phyloP scores from a whole-genome alignment of 768 basidiomycete genomes.

The Termitomyces eurrhizus region DNA sequence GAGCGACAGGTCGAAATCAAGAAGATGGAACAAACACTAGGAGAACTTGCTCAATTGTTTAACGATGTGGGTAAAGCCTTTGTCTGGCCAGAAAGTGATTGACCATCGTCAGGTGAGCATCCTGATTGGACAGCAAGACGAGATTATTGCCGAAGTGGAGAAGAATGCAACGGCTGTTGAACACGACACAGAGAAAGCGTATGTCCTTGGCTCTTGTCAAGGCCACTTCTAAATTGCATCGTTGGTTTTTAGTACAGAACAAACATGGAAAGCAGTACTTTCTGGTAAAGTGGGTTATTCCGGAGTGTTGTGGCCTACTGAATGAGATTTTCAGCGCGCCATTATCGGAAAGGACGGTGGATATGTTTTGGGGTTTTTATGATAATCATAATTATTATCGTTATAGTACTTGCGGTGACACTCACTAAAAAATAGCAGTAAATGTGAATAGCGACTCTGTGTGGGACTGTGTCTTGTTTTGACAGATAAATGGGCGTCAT shows the following conservation, averaged over 20 bases:
- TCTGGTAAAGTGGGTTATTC: slow-evolving; percentile 33
- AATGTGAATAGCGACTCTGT: too few species aligned
- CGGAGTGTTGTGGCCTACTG: background rate
- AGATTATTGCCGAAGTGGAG: slow-evolving; percentile 63
- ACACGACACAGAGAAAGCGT: slow-evolving; percentile 70
- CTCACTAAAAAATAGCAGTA: slow-evolving; percentile 8
- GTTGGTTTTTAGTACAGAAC: slow-evolving; percentile 39
- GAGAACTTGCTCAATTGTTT: slow-evolving; percentile 87
- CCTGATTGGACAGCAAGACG: slow-evolving; percentile 78
- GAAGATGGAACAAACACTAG: slow-evolving; percentile 81
- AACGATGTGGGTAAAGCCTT: slow-evolving; percentile 53
- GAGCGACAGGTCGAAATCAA: slow-evolving; percentile 82
- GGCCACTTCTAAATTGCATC: background rate
- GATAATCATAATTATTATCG: slow-evolving; percentile 53
- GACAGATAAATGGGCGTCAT: slow-evolving; percentile 14
- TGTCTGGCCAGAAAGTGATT: background rate
- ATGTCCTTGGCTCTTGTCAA: slow-evolving; percentile 20
- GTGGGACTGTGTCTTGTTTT: background rate
- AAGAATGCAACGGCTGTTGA: slow-evolving; percentile 59
- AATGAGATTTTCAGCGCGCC: slow-evolving; percentile 37
- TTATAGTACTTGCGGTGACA: slow-evolving; percentile 41
- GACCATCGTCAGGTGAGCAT: slow-evolving; percentile 59
- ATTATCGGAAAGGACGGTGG: slow-evolving; percentile 80
- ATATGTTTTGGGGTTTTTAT: slow-evolving; percentile 73
- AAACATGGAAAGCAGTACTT: slow-evolving; percentile 65